A percentile compares a stretch with the other conserved stretches of the same genome.
Conservation (phyloP, 495 filamentous ascomycete genomes). For the Aspergillus taichungensis region DNA sequence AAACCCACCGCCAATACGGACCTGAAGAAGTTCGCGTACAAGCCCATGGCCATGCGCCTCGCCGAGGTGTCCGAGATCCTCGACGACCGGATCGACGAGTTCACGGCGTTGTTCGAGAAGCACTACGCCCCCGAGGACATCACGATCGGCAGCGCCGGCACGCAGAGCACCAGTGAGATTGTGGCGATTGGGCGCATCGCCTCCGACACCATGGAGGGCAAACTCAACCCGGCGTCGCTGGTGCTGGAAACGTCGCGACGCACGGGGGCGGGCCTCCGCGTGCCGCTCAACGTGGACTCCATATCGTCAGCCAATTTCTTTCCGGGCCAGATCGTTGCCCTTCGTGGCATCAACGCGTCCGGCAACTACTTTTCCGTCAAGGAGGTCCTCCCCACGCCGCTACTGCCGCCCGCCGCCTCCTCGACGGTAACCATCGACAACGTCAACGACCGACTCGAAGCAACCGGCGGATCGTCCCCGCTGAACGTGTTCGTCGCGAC, state of each 20-base stretch:
- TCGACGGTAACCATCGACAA: constrained; percentile 47
- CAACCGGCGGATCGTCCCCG: constrained; percentile 46
- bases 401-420: constrained; percentile 61
- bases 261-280: constrained; percentile 70
- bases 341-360: constrained; percentile 77
- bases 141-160: constrained; percentile 81
- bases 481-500: constrained; percentile 69
- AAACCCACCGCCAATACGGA: constrained; percentile 76
- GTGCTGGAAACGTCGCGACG: constrained; percentile 81
- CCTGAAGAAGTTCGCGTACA: constrained; percentile 81
- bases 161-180: constrained; percentile 74
- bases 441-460: constrained; percentile 57
- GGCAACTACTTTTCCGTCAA: constrained; percentile 75
- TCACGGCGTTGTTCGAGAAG: constrained; percentile 59
- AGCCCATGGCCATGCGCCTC: constrained; percentile 86
- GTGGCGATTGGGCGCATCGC: constrained; percentile 86
- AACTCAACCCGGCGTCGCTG: constrained; percentile 71
- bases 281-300: constrained; percentile 67
- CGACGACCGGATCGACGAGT: constrained; percentile 92
- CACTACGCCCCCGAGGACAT: constrained; percentile 67
- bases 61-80: constrained; percentile 86
- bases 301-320: constrained; percentile 75
- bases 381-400: constrained; percentile 64
- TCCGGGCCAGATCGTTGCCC: constrained; percentile 85
- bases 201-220: constrained; percentile 75